Evolutionary conservation across 1,284 basidiomycete genomes (phyloP), one percentile per base, ranked within the genome.

Genomic region (Anthracocystis walkeri): DNA sequence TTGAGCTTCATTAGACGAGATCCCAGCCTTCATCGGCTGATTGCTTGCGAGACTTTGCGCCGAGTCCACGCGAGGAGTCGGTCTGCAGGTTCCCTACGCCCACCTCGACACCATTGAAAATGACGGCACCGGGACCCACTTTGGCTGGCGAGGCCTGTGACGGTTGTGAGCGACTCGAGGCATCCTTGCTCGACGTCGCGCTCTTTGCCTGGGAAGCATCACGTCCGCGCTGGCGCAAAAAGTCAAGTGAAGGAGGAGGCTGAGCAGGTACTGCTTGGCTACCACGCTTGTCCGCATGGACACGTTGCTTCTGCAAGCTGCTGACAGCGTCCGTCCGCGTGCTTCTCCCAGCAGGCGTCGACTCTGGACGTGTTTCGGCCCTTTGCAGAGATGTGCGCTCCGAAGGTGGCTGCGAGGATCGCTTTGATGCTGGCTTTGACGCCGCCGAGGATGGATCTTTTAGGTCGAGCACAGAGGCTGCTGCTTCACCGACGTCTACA

Each of bases 61-160:
- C 46, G 20, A 46, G 38, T 14, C 33, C 57, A 12, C 61, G 60
- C 31, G 21, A 27, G 12, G 57, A 21, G 21, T 52, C 49, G 42
- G 42, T 31, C 21, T 53, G 25, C 29, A 58, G 46, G 20, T 65
- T 69, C 35, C 65, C 65, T 3, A 74, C 60, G 25, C 72, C 67
- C 4, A 75, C 67, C 35, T 75, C 72, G n/a, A 75, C 67, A 3
- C 72, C 72, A 42, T 75, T 75, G 41, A 75, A 75, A 45, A 75
- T 75, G 31, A 75, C 72, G 27, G 72, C 72, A 29, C 72, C 72
- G 4, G 72, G 63, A 2, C 72, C 59, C 3, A 56, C 52, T 45
- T 65, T 74, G 27, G 35, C 55, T 20, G 40, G 45, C 16, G 21
- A n/a, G 33, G 59, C 7, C n/a, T 58, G 31, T 20, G 51, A 29